Evolutionary conservation across 768 basidiomycete species (phyloP), one percentile per base, ranked within the genome.

Genomic region (Termitomyces sp.): DNA sequence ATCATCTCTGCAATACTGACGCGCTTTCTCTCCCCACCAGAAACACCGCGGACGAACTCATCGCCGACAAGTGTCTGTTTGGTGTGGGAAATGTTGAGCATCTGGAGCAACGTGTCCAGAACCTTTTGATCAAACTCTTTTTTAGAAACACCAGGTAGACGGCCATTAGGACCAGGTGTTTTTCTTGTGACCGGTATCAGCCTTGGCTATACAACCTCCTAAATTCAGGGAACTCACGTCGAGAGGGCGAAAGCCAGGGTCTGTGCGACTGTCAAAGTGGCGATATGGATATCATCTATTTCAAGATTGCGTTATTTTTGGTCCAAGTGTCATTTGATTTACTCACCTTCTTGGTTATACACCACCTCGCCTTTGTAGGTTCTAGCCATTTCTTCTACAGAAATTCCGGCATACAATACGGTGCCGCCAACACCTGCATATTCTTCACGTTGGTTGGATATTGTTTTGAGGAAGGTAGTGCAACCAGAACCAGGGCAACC

Each of bases 1-100:
- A 92, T 87, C 82, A 91, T 92, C 72, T 95, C 93, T 12, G 89
- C 88, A 65, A 94, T 94, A 58, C 86, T 86, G 16, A 95, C 86
- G 45, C 80, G 80, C 61, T 94, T 95, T 54, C 87, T 80, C 66
- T 92, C 90, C 20, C 90, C 90, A 45, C 91, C 90, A 0, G 86
- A 88, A 15, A 92, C 84, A 24, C 89, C 89, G 16, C 87, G 87
- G 9, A 96, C 87, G 65, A 89, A 92, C 60, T 91, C 93, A 67
- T 94, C 86, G 0, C 95, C 95, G 42, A 96, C 86, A 0, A 90
- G 84, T 5, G 93, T 95, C 57, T 83, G 73, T 58, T 72, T 74
- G 54, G 92, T 95, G 73, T 95, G 92, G 7, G 80, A 78, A 66
- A 96, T 89, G 66, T 93, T 93, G 58, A 95, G 85, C 83, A 93